These are phyloP conservation scores for Citrus unshiu DNA, from an alignment of 345 rosid species.

Conservation along the genomic window DNA sequence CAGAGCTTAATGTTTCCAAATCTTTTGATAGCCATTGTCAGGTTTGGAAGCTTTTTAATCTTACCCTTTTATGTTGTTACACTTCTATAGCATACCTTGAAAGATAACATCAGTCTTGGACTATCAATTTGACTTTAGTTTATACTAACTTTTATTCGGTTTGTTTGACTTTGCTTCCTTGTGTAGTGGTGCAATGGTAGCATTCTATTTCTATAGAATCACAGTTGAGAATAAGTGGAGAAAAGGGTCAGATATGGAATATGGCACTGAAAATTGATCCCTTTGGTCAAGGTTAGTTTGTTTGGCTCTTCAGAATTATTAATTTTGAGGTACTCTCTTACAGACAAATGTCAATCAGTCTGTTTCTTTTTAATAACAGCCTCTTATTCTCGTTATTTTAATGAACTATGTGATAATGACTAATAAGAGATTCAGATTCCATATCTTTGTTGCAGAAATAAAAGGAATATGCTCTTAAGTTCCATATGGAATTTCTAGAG, in stretches of 20 bases:
- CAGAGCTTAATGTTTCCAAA: constrained; percentile 49
- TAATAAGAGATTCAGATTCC: not conserved
- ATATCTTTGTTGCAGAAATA: not conserved
- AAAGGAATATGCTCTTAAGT: not conserved
- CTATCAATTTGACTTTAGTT: not conserved
- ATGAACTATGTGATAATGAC: not conserved
- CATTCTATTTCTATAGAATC: constrained; percentile 67
- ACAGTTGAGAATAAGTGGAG: constrained; percentile 23
- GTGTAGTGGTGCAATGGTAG: constrained; percentile 72
- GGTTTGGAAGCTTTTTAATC: constrained; percentile 36
- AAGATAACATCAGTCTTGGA: not conserved
- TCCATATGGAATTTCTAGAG: not conserved
- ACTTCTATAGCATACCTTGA: not conserved
- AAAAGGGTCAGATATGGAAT: constrained; percentile 35
- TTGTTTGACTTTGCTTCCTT: constrained; percentile 9
- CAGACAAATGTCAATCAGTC: not conserved
- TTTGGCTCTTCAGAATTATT: not conserved
- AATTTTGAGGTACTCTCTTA: not conserved
- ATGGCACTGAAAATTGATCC: constrained; percentile 35
- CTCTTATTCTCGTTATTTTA: not conserved
- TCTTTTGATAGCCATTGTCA: constrained; percentile 41
- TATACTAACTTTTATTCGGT: not conserved
- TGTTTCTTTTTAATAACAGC: not conserved
- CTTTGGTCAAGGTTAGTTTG: constrained; percentile 16
- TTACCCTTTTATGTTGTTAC: not conserved